Base-by-base conservation (phyloP, 345 rosid genomes). In the Sonneratia caseolaris region DNA sequence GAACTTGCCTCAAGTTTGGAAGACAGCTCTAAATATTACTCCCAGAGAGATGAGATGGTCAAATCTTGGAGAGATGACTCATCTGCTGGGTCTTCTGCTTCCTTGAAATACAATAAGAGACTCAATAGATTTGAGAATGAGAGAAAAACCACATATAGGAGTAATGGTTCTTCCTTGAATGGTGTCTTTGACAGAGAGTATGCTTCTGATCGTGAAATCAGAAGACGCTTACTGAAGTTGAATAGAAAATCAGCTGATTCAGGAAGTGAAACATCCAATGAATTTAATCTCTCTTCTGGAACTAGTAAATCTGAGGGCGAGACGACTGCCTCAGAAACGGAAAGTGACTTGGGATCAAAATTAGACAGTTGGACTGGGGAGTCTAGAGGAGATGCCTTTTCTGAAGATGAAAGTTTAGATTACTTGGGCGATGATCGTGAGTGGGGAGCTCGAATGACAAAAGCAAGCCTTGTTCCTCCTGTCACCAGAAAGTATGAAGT, bases 371-470 rank as follows among this genome's bases (percentile, higher is more conserved):
- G 82, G n/a, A 73, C 81, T 73, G 80, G 78, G 66, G 93, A 86
- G 68, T 83, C 86, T 40, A 88, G 89, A 72, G 84, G 81, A 66
- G 88, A 81, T 76, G 84, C 87, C 78, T 88, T 78, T 83, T 76
- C 81, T 73, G 84, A 78, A 18, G 94, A 88, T 51, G 96, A 88
- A 69, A 76, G 84, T 71, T 79, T 83, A 55, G 92, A 88, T 80
- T 78, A 86, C 71, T 77, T 84, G 73, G 73, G 75, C 16, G 99
- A 91, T 76, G 99, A 96, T 69, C 98, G 99, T 69, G 99, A 96
- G 81, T 96, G 99, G 99, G 99, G 99, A 81, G 98, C 98, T 49
- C 99, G 99, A 72, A 96, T 96, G 99, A 96, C 99, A 67, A 91
- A 92, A 81, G 96, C 85, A 51, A 84, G 99, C 80, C 84, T 96